Evolutionary conservation across 139 green algal genomes (phyloP), one percentile per base, ranked within the genome.

Genomic region (Monoraphidium neglectum): DNA sequence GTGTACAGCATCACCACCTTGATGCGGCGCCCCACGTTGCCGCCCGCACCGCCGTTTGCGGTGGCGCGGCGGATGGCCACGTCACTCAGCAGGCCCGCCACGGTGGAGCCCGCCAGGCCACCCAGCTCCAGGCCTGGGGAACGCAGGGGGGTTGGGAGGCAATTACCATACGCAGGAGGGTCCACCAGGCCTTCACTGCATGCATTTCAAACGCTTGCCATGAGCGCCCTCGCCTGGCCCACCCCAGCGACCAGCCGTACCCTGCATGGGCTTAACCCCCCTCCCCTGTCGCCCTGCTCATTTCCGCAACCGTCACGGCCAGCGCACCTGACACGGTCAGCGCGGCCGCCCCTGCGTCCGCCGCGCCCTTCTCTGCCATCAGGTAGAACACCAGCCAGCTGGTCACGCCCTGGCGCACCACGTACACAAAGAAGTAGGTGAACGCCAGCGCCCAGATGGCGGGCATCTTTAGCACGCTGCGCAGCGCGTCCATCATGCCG

Each of bases 1-100:
- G 91, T 92, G 84, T 98, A 98, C 12, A 76, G 78, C 63, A 97
- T 96, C 38, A 96, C 89, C 37, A 97, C 88, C 74, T 87, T 85
- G n/a, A 97, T 83, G 64, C 93, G 85, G 83, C 90, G 89, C 57
- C 93, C 93, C 1, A 96, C 92, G 38, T 83, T 75, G 61, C 92
- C 92, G 35, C 28, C 74, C 12, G 78, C 82, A 26, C 33, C 54
- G 49, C 74, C 78, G 30, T 74, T 46, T 2, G 30, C n/a, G 26
- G 86, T 71, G 33, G 80, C 72, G 56, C 74, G 73, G 62, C 71
- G 74, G 68, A 93, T 86, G 3, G 90, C 74, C 51, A 80, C 70
- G 79, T 96, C 91, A 47, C 61, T 83, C 36, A 95, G 71, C 37
- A 80, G 78, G 26, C 92, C 92, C 15, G 92, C 89, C 16, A 94